Evolutionary conservation across 192 early-diverging fungal species (phyloP), one percentile per base, ranked within the genome.

Genomic region (Helicostylum pulchrum): DNA sequence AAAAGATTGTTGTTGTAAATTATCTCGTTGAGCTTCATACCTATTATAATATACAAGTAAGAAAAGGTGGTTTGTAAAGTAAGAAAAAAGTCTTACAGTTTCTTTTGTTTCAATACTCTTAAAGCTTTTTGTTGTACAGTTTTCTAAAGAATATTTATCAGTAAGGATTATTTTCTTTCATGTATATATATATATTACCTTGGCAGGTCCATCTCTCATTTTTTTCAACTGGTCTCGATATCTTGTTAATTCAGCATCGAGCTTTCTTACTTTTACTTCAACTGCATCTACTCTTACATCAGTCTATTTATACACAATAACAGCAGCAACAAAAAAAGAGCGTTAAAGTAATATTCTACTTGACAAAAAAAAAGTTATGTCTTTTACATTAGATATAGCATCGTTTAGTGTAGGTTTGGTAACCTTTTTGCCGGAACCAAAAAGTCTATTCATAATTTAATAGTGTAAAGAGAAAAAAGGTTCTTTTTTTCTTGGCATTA

Each of bases 181-280:
- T 23, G 7, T 46, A 50, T 12, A 26, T 26, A 26, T 30, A 1
- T 17, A 50, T 39, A 43, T 50, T 81, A 88, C 88, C 69, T 94
- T 94, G 58, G 79, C 91, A 1, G 92, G 88, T 1, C 92, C 91
- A 17, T 93, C 91, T 20, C 89, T 82, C 94, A 99, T 92, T 61
- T 88, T 94, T 62, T 82, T 84, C 93, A 99, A 92, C 69, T 97
- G 94, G 50, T 98, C 95, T 65, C 88, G 84, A 79, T 91, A 95
- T 66, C 87, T 87, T 12, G 90, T 80, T 39, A 99, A 81, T 72
- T 98, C 94, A 36, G 90, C 94, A 62, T 99, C 97, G 15, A 96
- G 83, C 72, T 94, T 93, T 52, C 86, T 88, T 60, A 99, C 95
- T 74, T 97, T 97, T 65, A 93, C 93, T 58, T 95, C 92, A 3